Evolutionary conservation across 305 asterid species (phyloP).

Genomic region (Euphrasia arctica): DNA sequence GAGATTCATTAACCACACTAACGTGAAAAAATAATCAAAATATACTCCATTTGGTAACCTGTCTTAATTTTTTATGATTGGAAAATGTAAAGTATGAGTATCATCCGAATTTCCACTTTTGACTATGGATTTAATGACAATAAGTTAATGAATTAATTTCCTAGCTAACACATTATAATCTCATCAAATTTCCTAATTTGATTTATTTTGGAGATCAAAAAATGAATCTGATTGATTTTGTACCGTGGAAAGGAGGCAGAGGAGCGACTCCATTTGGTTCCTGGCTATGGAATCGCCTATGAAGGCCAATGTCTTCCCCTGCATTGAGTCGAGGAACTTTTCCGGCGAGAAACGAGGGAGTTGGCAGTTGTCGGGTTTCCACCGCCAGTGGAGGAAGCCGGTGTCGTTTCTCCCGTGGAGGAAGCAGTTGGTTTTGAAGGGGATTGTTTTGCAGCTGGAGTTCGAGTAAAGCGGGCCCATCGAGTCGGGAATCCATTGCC

Average conservation of each 20-base stretch:
- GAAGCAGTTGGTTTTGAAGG: constrained; percentile 48
- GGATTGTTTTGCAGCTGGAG: constrained; percentile 54
- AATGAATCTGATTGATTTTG: too few species aligned
- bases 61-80: too few species aligned
- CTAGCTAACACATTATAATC: too few species aligned
- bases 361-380: constrained; percentile 64
- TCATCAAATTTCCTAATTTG: too few species aligned
- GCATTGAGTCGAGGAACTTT: constrained; percentile 36
- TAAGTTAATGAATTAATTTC: too few species aligned
- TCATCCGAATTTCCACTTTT: too few species aligned
- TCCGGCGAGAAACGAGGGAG: constrained; percentile 46
- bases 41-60: too few species aligned
- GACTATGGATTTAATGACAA: too few species aligned
- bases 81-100: too few species aligned
- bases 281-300: constrained; percentile 70
- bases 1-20: too few species aligned
- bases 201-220: too few species aligned
- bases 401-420: constrained; percentile 55
- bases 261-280: constrained; percentile 79
- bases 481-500: constrained; percentile 52
- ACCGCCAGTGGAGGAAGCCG: constrained; percentile 64
- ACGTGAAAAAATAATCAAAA: too few species aligned
- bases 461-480: constrained; percentile 45
- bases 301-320: constrained; percentile 66
- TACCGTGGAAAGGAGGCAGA: constrained; percentile 51